Percentiles rank a stretch among this genome's conserved stretches.
Evolutionary conservation across 306 rosid genomes (phyloP).

Genomic region (Cyclanthera cordifolia): DNA sequence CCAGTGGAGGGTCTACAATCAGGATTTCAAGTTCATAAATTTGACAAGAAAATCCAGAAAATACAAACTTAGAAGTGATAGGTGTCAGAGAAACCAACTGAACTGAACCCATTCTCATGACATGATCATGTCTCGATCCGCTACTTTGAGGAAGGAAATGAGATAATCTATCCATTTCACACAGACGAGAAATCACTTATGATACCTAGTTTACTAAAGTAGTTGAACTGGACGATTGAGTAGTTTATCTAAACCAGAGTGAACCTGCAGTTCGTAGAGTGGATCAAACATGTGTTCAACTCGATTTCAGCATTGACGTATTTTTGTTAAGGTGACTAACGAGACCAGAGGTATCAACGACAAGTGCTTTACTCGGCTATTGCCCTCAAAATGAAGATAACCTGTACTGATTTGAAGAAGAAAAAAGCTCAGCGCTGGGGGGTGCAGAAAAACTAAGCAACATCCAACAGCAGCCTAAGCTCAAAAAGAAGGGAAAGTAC

Average conservation of each 20-base stretch:
- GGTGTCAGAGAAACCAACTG: background rate
- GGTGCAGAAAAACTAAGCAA: too few species aligned
- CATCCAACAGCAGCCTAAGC: too few species aligned
- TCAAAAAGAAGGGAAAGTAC: background rate
- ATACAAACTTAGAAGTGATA: background rate
- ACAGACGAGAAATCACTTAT: background rate
- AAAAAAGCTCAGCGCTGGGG: background rate
- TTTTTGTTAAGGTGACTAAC: too few species aligned
- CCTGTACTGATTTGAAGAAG: background rate
- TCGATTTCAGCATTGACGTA: too few species aligned
- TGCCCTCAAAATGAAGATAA: background rate
- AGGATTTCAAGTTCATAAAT: background rate
- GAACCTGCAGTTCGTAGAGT: too few species aligned
- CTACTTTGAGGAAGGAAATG: background rate
- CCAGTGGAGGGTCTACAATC: background rate
- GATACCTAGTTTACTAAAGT: too few species aligned
- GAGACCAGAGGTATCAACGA: background rate
- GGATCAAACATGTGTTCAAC: too few species aligned
- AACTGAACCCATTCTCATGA: background rate
- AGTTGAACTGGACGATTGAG: too few species aligned
- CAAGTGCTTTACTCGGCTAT: background rate
- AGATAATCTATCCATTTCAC: background rate
- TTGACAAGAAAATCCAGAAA: background rate
- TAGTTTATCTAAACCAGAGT: too few species aligned
- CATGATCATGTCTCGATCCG: background rate